phyloP scores from a whole-genome alignment of 2,329 filamentous ascomycete genomes.

The Fusarium oxysporum region DNA sequence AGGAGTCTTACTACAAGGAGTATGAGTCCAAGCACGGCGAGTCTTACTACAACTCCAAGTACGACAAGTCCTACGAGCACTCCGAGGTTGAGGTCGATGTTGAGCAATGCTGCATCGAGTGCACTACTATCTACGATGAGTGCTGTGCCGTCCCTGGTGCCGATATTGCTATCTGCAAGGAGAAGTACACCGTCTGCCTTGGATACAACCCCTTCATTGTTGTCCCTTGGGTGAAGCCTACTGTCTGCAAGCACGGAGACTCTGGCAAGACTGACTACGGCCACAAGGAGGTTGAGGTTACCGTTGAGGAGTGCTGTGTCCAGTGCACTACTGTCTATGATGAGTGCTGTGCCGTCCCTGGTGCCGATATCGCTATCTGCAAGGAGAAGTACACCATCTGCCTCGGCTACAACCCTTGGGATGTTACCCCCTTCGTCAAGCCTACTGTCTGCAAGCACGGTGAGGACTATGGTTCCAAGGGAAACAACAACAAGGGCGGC shows the following conservation, averaged over 20 bases:
- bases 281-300: neutral
- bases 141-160: conserved; percentile 9
- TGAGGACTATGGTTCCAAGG: neutral
- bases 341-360: conserved; percentile 10
- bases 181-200: conserved; percentile 21
- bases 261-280: neutral
- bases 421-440: conserved; percentile 8
- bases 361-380: conserved; percentile 4
- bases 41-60: conserved; percentile 17
- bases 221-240: conserved; percentile 17
- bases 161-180: conserved; percentile 17
- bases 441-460: conserved; percentile 27
- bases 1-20: conserved; percentile 24
- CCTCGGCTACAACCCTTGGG: conserved; percentile 30
- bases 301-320: conserved; percentile 25
- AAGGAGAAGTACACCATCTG: conserved; percentile 23
- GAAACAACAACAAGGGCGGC: neutral
- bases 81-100: neutral
- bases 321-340: conserved; percentile 28
- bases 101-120: conserved; percentile 29
- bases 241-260: conserved; percentile 14
- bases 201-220: conserved; percentile 25
- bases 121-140: conserved; percentile 27
- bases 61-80: neutral
- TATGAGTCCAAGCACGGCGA: conserved; percentile 18